Evolutionary conservation across 768 basidiomycete genomes (phyloP).

Genomic region (Pleurotus citrinopileatus): DNA sequence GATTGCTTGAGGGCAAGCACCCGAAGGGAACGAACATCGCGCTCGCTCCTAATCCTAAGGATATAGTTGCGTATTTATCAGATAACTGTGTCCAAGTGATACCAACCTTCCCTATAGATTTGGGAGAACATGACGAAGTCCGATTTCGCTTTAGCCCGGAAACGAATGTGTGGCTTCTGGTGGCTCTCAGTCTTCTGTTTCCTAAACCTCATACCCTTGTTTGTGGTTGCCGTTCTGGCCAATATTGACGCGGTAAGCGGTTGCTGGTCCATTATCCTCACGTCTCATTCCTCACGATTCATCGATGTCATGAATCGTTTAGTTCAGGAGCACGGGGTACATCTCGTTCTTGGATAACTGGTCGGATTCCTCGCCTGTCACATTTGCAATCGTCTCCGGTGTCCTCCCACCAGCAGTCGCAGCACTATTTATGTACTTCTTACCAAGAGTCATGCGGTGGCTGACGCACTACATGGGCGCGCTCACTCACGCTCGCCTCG

Average conservation of each 20-base stretch:
- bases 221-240: slow-evolving; percentile 78
- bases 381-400: slow-evolving; percentile 78
- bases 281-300: too few relatives aligned
- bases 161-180: slow-evolving; percentile 61
- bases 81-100: neutral
- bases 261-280: neutral
- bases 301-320: neutral
- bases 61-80: slow-evolving; percentile 31
- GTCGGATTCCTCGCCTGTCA: slow-evolving; percentile 49
- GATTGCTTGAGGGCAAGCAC: slow-evolving; percentile 50
- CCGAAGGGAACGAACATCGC: slow-evolving; percentile 61
- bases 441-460: slow-evolving; percentile 78
- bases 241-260: slow-evolving; percentile 67
- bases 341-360: slow-evolving; percentile 64
- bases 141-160: slow-evolving; percentile 44
- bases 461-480: slow-evolving; percentile 58
- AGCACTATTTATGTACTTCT: slow-evolving; percentile 68
- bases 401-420: slow-evolving; percentile 79
- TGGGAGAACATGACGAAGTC: slow-evolving; percentile 76
- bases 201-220: slow-evolving; percentile 80
- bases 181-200: slow-evolving; percentile 67
- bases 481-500: slow-evolving; percentile 59
- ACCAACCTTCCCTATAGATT: slow-evolving; percentile 36
- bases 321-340: slow-evolving; percentile 49
- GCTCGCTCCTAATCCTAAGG: slow-evolving; percentile 62